Percentiles rank a stretch among this genome's conserved stretches.
Conservation (phyloP, 2,329 filamentous ascomycete species). For the Sodiomyces alkalinus region DNA sequence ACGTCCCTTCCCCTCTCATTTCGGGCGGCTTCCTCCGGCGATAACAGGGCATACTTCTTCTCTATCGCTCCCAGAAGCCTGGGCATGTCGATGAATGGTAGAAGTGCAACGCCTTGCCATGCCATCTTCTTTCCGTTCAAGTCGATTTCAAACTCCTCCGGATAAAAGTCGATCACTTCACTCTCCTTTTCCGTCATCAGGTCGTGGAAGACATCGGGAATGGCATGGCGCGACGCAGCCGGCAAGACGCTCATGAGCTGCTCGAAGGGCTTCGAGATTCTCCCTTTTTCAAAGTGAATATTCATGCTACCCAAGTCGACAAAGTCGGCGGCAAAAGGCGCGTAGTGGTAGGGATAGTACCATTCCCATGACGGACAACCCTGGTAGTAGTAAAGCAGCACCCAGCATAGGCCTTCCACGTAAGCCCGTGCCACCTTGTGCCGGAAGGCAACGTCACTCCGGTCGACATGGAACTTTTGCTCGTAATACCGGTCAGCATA, state of each 20-base stretch:
- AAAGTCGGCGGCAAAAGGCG: conserved; percentile 93
- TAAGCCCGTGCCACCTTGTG: conserved; percentile 83
- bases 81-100: conserved; percentile 93
- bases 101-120: conserved; percentile 87
- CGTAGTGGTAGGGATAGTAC: conserved; percentile 98
- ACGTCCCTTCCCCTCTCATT: conserved; percentile 72
- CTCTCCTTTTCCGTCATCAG: conserved; percentile 83
- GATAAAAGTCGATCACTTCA: conserved; percentile 94
- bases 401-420: conserved; percentile 89
- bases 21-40: conserved; percentile 58
- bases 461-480: conserved; percentile 81
- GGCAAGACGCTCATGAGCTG: conserved; percentile 97
- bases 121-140: conserved; percentile 97
- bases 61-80: conserved; percentile 70
- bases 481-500: conserved; percentile 95
- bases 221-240: conserved; percentile 79
- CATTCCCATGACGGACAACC: conserved; percentile 97
- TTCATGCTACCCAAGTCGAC: conserved; percentile 66
- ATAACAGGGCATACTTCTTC: conserved; percentile 67
- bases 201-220: conserved; percentile 75
- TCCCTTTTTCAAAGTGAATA: conserved; percentile 70
- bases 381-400: conserved; percentile 93
- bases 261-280: conserved; percentile 81
- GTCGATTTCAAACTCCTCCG: conserved; percentile 83
- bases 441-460: conserved; percentile 71